These are phyloP conservation scores for Meripilus lineatus DNA, from an alignment of 1,284 basidiomycete genomes.

Conservation along the genomic window DNA sequence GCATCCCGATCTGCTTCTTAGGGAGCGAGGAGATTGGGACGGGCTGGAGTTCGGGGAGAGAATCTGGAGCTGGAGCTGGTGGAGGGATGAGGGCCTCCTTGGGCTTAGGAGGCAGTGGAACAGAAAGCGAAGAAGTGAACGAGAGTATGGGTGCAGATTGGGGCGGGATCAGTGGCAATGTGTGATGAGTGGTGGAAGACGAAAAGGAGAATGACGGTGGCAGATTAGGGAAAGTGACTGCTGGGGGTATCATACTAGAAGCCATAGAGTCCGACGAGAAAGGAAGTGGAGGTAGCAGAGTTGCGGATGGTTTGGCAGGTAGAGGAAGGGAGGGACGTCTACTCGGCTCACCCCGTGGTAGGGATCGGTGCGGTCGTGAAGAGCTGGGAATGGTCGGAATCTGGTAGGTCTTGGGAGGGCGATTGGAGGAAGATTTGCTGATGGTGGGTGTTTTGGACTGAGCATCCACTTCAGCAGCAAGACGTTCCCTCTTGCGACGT, in stretches of 20 bases:
- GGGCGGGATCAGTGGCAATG: constrained; percentile 1
- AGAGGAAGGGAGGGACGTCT: background rate
- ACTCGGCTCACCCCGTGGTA: background rate
- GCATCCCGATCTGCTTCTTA: constrained; percentile 18
- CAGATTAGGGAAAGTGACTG: background rate
- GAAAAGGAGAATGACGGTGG: constrained; percentile 3
- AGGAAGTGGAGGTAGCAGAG: background rate
- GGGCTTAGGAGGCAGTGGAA: background rate
- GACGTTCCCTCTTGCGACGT: constrained; percentile 13
- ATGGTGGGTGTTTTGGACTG: background rate
- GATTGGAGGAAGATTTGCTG: background rate
- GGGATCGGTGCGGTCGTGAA: background rate
- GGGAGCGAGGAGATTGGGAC: background rate
- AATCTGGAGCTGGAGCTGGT: background rate
- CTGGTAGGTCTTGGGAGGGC: background rate
- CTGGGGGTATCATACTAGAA: too few relatives aligned
- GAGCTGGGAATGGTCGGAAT: background rate
- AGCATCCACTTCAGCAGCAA: constrained; percentile 2
- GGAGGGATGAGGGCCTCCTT: background rate
- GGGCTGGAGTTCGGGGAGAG: background rate
- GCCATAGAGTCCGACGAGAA: background rate
- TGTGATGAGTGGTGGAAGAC: background rate
- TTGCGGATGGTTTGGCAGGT: background rate
- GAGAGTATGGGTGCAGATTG: background rate
- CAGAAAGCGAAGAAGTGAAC: background rate